Evolutionary conservation across 2,329 filamentous ascomycete species (phyloP).

Genomic region (Cladophialophora bantiana): DNA sequence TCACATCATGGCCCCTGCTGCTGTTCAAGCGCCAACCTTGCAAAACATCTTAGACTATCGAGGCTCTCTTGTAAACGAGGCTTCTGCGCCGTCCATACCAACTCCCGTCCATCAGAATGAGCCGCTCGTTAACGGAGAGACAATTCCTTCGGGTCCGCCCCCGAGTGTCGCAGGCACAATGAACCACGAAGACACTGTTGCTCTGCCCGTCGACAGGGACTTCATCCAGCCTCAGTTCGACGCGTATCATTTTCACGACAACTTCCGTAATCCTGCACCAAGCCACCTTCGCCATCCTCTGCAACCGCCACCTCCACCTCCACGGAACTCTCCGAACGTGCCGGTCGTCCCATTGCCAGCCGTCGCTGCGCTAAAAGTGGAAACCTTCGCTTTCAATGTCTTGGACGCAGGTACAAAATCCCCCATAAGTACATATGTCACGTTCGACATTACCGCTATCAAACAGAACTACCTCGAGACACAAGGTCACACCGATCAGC

Average conservation of each 20-base stretch:
- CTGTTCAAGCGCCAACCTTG: constrained; percentile 7
- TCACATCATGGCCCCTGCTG: not conserved
- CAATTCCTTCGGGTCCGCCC: not conserved
- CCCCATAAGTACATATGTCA: constrained; percentile 25
- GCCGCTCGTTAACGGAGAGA: not conserved
- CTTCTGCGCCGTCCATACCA: not conserved
- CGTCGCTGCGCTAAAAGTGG: constrained; percentile 25
- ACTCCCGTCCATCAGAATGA: not conserved
- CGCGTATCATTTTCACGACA: not conserved
- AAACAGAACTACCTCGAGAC: constrained; percentile 25
- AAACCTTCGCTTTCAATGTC: constrained; percentile 26
- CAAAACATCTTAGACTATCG: not conserved
- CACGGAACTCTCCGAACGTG: not conserved
- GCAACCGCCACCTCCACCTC: not conserved
- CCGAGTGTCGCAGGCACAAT: not conserved
- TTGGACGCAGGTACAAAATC: constrained; percentile 23
- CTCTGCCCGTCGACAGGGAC: not conserved
- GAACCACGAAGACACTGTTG: not conserved
- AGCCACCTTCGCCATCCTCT: constrained; percentile 18
- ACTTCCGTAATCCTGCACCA: not conserved
- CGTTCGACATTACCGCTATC: constrained; percentile 23
- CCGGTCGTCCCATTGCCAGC: constrained; percentile 13
- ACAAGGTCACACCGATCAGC: constrained; percentile 1
- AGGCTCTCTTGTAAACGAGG: constrained; percentile 1
- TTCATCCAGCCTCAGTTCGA: not conserved